These are phyloP conservation scores for Friedmanniomyces simplex DNA, from an alignment of 495 filamentous ascomycete genomes.

Conservation along the genomic window DNA sequence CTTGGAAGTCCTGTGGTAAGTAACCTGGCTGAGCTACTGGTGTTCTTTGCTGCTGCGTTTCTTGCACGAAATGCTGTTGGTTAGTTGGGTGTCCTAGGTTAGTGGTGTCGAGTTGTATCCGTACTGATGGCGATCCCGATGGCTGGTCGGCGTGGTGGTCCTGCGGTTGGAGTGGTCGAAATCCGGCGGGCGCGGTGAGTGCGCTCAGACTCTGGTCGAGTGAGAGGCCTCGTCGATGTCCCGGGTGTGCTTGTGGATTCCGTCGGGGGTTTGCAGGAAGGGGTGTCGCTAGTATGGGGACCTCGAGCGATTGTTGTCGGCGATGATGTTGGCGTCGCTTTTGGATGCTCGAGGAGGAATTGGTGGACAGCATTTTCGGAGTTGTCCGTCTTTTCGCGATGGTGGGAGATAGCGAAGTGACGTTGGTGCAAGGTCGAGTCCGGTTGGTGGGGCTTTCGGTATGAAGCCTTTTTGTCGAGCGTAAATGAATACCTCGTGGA, in stretches of 20 bases:
- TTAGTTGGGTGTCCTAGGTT: conserved; percentile 48
- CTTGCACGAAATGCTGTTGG: conserved; percentile 53
- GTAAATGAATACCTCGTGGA: conserved; percentile 17
- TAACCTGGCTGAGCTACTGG: conserved; percentile 48
- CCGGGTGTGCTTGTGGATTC: conserved; percentile 39
- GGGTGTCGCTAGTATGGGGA: conserved; percentile 18
- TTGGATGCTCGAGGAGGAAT: conserved; percentile 54
- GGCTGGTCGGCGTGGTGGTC: conserved; percentile 17
- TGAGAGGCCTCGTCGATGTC: conserved; percentile 70
- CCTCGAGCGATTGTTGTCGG: conserved; percentile 70
- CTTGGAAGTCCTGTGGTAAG: conserved; percentile 33
- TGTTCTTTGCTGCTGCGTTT: conserved; percentile 57
- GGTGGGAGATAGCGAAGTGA: neutral
- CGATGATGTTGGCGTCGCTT: conserved; percentile 65
- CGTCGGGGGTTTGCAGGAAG: conserved; percentile 51
- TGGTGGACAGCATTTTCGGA: conserved; percentile 65
- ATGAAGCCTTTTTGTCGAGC: conserved; percentile 1
- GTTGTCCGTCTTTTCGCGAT: conserved; percentile 1
- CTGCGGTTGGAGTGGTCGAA: conserved; percentile 32
- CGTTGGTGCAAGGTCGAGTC: conserved; percentile 18
- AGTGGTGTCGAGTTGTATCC: conserved; percentile 53
- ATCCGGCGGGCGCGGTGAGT: conserved; percentile 4
- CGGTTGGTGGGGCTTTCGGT: conserved; percentile 4
- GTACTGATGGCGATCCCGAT: conserved; percentile 23
- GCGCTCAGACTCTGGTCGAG: conserved; percentile 54